Base-by-base conservation (phyloP, 2,329 filamentous ascomycete species). In the Lachnellula hyalina region DNA sequence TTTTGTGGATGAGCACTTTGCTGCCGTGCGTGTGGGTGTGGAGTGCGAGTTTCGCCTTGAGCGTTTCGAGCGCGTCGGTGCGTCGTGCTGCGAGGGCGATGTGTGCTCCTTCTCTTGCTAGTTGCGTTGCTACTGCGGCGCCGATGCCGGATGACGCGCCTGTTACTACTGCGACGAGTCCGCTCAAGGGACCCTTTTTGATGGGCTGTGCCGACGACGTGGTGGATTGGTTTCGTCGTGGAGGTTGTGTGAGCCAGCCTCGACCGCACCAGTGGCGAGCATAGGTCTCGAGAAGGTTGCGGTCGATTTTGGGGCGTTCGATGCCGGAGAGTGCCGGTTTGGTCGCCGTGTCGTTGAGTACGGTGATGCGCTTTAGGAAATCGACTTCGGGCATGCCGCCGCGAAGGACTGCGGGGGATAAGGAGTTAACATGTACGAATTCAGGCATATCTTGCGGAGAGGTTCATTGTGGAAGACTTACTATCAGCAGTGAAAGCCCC, bases 101-200 rank as follows among this genome's bases (percentile, higher is more conserved):
- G 58, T 89, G 80, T 19, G 85, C 87, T 15, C 89, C 89, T 72
- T 90, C 84, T 55, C 75, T 76, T 0, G 85, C 86, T 6, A 92
- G 77, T 7, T 85, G 85, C 7, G 76, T 74, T 17, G 87, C 86
- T 4, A 90, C 85, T 1, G 89, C 88, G 5, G 87, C 86, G 15
- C 89, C 89, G 54, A 92, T 91, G 1, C 89, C 88, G 1, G 87
- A 90, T 2, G 87, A 90, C 2, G 88, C 87, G 28, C 89, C 89
- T 0, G 87, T 90, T n/a, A 92, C 77, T 28, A 92, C 82, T 21
- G 85, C 89, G 0, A 92, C 86, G 45, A 81, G 80, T 12, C 86
- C 87, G 40, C 78, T 80, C 3, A 91, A 73, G 2, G 85, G 82
- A 1, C 86, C 85, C 56, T 73, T 73, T 46, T 73, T 70, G 48